Percentiles rank a stretch among this genome's conserved stretches.
Conservation (phyloP, 257 asterid genomes). For the Scutellaria baicalensis region DNA sequence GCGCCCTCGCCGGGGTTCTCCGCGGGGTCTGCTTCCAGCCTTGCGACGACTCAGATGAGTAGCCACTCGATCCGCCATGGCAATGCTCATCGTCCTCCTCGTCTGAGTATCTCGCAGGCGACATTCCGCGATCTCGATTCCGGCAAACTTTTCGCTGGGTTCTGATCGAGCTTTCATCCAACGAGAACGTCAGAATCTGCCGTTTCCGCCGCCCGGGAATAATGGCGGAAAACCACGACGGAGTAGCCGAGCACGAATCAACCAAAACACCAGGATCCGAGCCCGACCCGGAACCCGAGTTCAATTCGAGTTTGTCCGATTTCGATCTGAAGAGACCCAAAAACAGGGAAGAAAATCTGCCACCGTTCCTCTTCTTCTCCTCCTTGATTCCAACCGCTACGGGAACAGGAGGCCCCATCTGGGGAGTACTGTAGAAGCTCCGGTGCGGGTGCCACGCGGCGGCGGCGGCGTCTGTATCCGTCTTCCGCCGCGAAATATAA, state of each 20-base stretch:
- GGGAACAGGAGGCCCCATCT: constrained; percentile 25
- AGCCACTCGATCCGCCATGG: constrained; percentile 62
- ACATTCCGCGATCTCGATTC: constrained; percentile 64
- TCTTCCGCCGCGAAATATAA: constrained; percentile 37
- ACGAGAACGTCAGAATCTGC: constrained; percentile 41
- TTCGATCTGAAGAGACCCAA: constrained; percentile 41
- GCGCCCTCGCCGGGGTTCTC: constrained; percentile 38
- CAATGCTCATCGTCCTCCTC: constrained; percentile 59
- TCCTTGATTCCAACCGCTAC: constrained; percentile 2
- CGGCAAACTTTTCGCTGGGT: constrained; percentile 27
- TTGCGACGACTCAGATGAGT: constrained; percentile 61
- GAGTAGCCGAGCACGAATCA: constrained; percentile 25
- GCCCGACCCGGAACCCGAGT: constrained; percentile 20
- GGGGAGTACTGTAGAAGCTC: constrained; percentile 29
- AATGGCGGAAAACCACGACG: constrained; percentile 50
- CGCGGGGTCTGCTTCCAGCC: constrained; percentile 68
- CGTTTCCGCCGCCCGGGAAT: constrained; percentile 45
- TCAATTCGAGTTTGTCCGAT: constrained; percentile 25
- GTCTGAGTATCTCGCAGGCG: constrained; percentile 57
- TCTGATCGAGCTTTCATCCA: constrained; percentile 34
- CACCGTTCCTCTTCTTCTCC: constrained; percentile 4
- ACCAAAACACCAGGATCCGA: constrained; percentile 24
- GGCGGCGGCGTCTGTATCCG: constrained; percentile 17
- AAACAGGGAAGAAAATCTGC: constrained; percentile 23
- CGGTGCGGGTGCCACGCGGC: constrained; percentile 19